phyloP scores from a whole-genome alignment of 1,139 yeast genomes.

The Taphrina deformans region DNA sequence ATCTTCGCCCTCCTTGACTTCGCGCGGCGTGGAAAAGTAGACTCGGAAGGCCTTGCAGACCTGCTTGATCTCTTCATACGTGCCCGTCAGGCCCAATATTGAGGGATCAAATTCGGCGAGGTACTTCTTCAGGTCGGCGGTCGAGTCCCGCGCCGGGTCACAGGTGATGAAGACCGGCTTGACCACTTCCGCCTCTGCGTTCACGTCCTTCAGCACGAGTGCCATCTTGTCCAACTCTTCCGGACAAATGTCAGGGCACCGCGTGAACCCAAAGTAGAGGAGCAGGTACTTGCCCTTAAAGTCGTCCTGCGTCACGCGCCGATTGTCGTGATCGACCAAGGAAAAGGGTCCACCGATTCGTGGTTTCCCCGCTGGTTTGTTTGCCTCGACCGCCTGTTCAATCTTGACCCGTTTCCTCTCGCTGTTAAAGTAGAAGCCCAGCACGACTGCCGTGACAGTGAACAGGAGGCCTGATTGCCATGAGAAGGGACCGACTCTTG shows the following conservation, averaged over 20 bases:
- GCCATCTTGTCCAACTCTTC: conserved; percentile 93
- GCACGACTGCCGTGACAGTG: conserved; percentile 64
- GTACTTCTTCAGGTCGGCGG: conserved; percentile 55
- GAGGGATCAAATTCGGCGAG: conserved; percentile 75
- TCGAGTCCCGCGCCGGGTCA: conserved; percentile 92
- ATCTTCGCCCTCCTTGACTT: conserved; percentile 88
- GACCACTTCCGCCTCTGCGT: conserved; percentile 26
- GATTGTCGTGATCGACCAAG: conserved; percentile 67
- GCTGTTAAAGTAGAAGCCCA: conserved; percentile 71
- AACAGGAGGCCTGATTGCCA: conserved; percentile 80
- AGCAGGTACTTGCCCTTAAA: conserved; percentile 75
- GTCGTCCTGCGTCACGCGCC: conserved; percentile 71
- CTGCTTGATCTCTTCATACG: conserved; percentile 77
- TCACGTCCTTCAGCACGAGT: conserved; percentile 39
- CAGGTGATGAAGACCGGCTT: conserved; percentile 85
- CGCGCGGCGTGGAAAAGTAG: conserved; percentile 90
- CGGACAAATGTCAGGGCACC: conserved; percentile 98
- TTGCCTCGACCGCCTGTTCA: conserved; percentile 22
- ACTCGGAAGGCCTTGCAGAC: conserved; percentile 87
- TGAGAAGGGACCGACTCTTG: conserved; percentile 54
- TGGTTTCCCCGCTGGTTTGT: conserved; percentile 70
- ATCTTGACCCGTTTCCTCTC: conserved; percentile 65
- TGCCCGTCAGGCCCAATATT: conserved; percentile 86
- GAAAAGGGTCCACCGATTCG: conserved; percentile 87
- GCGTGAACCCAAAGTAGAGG: conserved; percentile 90